Conservation (phyloP, 441 rosid genomes). For the Aleurites moluccanus region DNA sequence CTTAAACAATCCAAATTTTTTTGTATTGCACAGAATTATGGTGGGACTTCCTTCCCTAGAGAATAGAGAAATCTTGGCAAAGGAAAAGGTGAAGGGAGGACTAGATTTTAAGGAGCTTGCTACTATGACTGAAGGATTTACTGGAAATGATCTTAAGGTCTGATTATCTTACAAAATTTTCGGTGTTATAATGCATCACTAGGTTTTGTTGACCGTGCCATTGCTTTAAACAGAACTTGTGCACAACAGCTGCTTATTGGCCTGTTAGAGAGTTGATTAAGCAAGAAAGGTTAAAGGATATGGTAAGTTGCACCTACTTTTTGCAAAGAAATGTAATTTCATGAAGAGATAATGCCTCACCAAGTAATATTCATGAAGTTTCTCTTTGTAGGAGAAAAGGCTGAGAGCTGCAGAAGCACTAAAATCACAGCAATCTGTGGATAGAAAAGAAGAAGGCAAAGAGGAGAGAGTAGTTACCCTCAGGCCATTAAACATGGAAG, state of each 20-base stretch:
- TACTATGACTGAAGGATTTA: conserved; percentile 81
- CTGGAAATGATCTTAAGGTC: conserved; percentile 98
- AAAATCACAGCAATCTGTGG: conserved; percentile 33
- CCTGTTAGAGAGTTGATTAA: conserved; percentile 89
- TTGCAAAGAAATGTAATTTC: not conserved
- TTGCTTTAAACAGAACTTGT: conserved; percentile 67
- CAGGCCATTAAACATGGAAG: conserved; percentile 88
- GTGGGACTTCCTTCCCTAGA: conserved; percentile 82
- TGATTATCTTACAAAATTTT: conserved; percentile 3
- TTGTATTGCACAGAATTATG: conserved; percentile 62
- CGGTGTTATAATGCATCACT: conserved; percentile 3
- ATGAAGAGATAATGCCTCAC: not conserved
- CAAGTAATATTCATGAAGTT: not conserved
- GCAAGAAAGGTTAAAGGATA: conserved; percentile 72
- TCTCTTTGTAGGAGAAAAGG: conserved; percentile 43
- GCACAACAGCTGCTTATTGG: conserved; percentile 88
- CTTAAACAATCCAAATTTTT: not conserved
- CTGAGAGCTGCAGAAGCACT: conserved; percentile 48
- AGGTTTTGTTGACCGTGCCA: not conserved
- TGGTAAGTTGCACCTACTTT: conserved; percentile 36
- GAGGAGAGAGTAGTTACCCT: conserved; percentile 58
- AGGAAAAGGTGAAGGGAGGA: conserved; percentile 82
- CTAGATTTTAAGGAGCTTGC: conserved; percentile 88
- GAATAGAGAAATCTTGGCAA: conserved; percentile 78
- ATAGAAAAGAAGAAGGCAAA: conserved; percentile 48